Percentiles rank a stretch among this genome's conserved stretches.
Evolutionary conservation across 2,329 filamentous ascomycete species (phyloP).

Genomic region (Alternaria gaisen): DNA sequence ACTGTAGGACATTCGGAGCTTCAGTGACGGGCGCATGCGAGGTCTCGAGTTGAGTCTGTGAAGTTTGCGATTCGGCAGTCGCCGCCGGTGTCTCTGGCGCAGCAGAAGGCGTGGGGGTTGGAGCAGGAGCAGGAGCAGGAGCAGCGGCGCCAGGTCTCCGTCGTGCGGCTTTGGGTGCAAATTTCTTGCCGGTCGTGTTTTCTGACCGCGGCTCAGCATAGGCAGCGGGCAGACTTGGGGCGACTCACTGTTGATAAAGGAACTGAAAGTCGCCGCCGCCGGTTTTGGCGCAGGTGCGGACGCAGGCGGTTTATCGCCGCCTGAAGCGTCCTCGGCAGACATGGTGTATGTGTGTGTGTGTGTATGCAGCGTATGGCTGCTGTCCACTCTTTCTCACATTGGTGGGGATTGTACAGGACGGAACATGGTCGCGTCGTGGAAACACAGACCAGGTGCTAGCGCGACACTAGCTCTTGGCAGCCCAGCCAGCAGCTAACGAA

Average conservation of each 20-base stretch:
- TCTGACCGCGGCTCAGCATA: constrained; percentile 32
- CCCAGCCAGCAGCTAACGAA: constrained; percentile 20
- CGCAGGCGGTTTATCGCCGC: constrained; percentile 28
- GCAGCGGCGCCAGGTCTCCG: constrained; percentile 52
- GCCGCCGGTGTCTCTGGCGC: constrained; percentile 22
- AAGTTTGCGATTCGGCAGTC: constrained; percentile 22
- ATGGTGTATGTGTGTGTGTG: constrained; percentile 19
- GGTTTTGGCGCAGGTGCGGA: constrained; percentile 22
- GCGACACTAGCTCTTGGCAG: constrained; percentile 16
- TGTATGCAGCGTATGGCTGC: neutral
- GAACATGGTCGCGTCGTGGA: constrained; percentile 12
- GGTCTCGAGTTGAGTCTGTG: constrained; percentile 15
- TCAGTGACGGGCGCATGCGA: constrained; percentile 21
- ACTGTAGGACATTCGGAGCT: constrained; percentile 21
- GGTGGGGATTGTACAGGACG: neutral
- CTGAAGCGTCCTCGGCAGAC: constrained; percentile 37
- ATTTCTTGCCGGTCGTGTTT: constrained; percentile 58
- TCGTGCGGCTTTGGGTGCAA: constrained; percentile 58
- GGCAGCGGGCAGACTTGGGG: constrained; percentile 14
- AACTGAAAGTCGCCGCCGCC: constrained; percentile 33
- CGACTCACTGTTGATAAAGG: constrained; percentile 46
- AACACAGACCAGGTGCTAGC: constrained; percentile 18
- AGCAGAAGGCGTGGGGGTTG: constrained; percentile 2
- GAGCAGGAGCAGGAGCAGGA: constrained; percentile 15
- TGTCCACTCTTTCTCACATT: neutral